Base-by-base conservation (phyloP, 495 filamentous ascomycete species). In the Amphirosellinia nigrospora region DNA sequence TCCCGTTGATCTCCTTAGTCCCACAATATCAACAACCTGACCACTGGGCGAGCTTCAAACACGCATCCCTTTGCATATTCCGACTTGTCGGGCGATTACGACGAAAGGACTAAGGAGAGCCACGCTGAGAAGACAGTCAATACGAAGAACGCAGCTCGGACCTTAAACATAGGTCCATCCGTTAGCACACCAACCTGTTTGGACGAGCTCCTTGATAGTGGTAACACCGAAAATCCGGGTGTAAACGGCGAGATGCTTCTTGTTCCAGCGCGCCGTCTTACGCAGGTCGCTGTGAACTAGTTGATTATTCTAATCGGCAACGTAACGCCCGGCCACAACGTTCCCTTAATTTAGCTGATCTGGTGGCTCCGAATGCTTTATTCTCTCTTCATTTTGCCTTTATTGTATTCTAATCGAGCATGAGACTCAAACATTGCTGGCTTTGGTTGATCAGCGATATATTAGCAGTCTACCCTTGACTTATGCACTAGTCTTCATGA, bases 361-460 rank as follows among this genome's bases (percentile, higher is more conserved):
- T 19, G 66, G 56, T 69, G 32, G 56, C n/a, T 69, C 53, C n/a
- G 16, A 13, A 52, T 48, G 30, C n/a, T 64, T 46, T 30, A 48
- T 58, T 64, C 10, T 36, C 19, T 70, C 58, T 64, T 32, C 48
- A 36, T 64, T 64, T 64, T 46, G 48, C 46, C 55, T 7, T 48
- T 48, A 56, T 39, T 64, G 68, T 70, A 70, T 48, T 70, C 58
- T 70, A 70, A 64, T 64, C 11, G 34, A 41, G 48, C 53, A 32
- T 26, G 23, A 70, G 34, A 16, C 56, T 70, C 50, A 13, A 70
- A 45, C 15, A 32, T 45, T 55, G 67, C 60, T 64, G 46, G 48
- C 50, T 70, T 63, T 64, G 19, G 48, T 64, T 56, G 36, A 63
- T 46, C 23, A 13, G 34, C 36, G 61, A 64, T 48, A 41, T 69